Evolutionary conservation across 139 green algal species (phyloP), one percentile per base, ranked within the genome.

Genomic region (Coelastrella sp.): DNA sequence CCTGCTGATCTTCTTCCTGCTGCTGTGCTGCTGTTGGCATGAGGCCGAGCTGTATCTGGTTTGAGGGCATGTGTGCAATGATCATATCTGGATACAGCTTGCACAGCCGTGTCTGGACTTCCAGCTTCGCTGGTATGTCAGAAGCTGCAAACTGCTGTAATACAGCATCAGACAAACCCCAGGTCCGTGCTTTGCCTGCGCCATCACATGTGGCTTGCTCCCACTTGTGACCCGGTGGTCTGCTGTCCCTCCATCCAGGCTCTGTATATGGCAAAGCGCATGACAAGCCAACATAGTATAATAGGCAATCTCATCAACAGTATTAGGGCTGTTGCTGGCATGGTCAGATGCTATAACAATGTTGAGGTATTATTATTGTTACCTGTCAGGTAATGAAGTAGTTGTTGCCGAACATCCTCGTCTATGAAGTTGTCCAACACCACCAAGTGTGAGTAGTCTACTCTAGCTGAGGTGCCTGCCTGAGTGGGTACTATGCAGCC

Each of bases 31-130:
- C 32, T 72, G 38, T 43, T 81, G 66, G 9, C 85, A 45, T 5
- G 2, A 62, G 23, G 4, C 41, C 78, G 23, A 37, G 34, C 86
- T 96, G 94, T 25, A 96, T 96, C 7, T 72, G 60, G 2, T 95
- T 77, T 0, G 91, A 93, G 2, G 94, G 94, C 91, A 97, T 93
- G 86, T 95, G 92, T 3, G 89, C 87, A 19, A 98, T 95, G 62
- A 89, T 21, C 15, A 78, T 88, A 37, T 96, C 91, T 11, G 94
- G 93, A 69, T 96, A 97, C 8, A 98, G 89, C 79, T 71, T 74
- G 51, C 59, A 64, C 75, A 97, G 83, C 27, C 94, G 86, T 6
- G 83, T 81, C 27, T 97, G 93, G 38, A 98, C 86, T 89, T 98
- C 95, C 21, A 91, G 79, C 86, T 93, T 87, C 8, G 93, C 92